Evolutionary conservation across 176 grass and related monocot genomes (phyloP).

Genomic region (Eremochloa ophiuroides): DNA sequence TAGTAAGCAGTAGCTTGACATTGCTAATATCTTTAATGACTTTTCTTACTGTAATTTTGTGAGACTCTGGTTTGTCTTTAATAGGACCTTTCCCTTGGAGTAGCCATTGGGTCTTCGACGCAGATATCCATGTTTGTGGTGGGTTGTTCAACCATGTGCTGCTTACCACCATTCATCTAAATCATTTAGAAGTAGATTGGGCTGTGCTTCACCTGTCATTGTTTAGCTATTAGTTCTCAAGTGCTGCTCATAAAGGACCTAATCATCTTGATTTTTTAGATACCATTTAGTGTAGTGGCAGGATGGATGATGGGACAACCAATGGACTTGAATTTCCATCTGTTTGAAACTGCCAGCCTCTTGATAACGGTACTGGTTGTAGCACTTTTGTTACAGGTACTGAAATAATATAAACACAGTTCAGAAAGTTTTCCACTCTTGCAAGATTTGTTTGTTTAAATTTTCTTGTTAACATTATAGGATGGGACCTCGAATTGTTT

Average conservation of each 20-base stretch:
- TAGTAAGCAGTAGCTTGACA: constrained; percentile 39
- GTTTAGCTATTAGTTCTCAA: not conserved
- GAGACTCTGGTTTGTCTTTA: not conserved
- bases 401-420: not conserved
- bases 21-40: not conserved
- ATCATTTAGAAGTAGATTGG: not conserved
- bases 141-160: constrained; percentile 4
- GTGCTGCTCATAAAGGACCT: not conserved
- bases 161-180: not conserved
- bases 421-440: not conserved
- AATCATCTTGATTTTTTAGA: constrained; percentile 39
- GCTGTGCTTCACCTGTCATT: not conserved
- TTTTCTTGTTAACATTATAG: constrained; percentile 19
- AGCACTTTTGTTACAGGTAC: constrained; percentile 74
- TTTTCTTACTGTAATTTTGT: not conserved
- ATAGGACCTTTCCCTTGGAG: constrained; percentile 69
- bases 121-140: constrained; percentile 94
- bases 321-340: constrained; percentile 85
- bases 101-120: constrained; percentile 75
- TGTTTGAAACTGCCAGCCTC: constrained; percentile 74
- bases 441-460: not conserved
- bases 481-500: constrained; percentile 83
- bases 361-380: constrained; percentile 80
- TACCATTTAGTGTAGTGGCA: constrained; percentile 73
- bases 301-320: constrained; percentile 69